Base-by-base conservation (phyloP, 129 eudicot genomes). In the Lonicera japonica region DNA sequence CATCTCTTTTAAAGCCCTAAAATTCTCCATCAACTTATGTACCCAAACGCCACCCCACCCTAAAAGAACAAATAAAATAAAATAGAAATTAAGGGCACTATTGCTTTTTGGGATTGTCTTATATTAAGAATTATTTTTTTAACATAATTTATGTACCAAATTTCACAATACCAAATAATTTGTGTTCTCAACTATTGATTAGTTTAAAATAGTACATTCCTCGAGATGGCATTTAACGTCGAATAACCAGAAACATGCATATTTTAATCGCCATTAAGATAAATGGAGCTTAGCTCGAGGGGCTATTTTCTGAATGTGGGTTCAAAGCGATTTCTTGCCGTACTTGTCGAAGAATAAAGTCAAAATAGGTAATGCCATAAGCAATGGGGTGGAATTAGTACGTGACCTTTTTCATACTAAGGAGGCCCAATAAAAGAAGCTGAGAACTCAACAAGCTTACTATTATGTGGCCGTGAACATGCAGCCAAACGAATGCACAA, bases 401-500 rank as follows among this genome's bases (percentile, higher is more conserved):
- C n/a, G n/a, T 56, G 98, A n/a, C 98, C 82, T 82, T 73, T 76
- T 87, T 92, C 20, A 96, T 92, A 75, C 98, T 75, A 53, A 92
- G 81, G 25, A 92, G 78, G 48, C 98, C 99, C 73, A 94, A 19
- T 61, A 94, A 64, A 48, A 94, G 92, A 20, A 94, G 70, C 36
- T 94, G 99, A 45, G 99, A 94, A 65, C 85, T 94, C 73, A 94
- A 65, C 43, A 88, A 86, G 89, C 99, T 83, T 22, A 95, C 95
- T 48, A 88, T 70, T 39, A 94, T 88, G 51, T 95, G 96, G 61
- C 80, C 77, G 65, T 85, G 96, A 76, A 94, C 95, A 57, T 94
- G 99, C n/a, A 96, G 99, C 99, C 99, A 94, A 64, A 94, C 85
- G 38, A 95, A 95, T 47, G 80, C 96, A 66, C 64, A 92, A 68